Evolutionary conservation across 352 stramenopile genomes (phyloP), one percentile per base, ranked within the genome.

Genomic region (Pythium coloratum): DNA sequence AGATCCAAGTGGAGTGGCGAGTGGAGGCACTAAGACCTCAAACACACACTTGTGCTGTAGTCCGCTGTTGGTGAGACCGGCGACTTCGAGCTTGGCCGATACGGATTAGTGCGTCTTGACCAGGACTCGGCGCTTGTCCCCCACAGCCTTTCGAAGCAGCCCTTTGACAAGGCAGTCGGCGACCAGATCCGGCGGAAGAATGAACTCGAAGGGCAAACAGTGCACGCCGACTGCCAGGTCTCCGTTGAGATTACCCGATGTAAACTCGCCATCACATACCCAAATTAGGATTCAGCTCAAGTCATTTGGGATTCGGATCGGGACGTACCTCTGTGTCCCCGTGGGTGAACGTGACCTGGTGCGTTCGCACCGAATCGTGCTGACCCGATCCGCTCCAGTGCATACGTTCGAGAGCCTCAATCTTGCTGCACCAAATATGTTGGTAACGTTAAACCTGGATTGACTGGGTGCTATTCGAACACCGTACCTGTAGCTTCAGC

Each of bases 201-300:
- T 46, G 54, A 59, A 49, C 33, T 36, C 42, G n/a, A 59, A 59
- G 16, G 54, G 54, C 16, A 59, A n/a, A 10, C 28, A 14, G n/a
- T 59, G 54, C 0, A 40, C 33, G 3, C 54, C 54, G 18, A n/a
- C 6, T 6, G 33, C n/a, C 18, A 59, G n/a, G 6, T 16, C 4
- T 4, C 54, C 54, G 33, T 59, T 59, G 16, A 49, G 54, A 24
- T 49, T 49, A 16, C 40, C 40, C 3, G 24, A 16, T 3, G 12
- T 24, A 16, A 49, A 49, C 40, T 49, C 3, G 20, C 20, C 20
- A 24, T 24, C 20, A 24, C 20, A 24, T 24, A 24, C 20, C 20
- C 20, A 24, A 24, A 24, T 24, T 24, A 24, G 20, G 20, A 24
- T 24, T 24, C 20, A 24, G 20, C 20, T 24, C 20, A 24, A 24